These are phyloP conservation scores for Pueraria montana DNA, from an alignment of 306 rosid genomes.

Conservation along the genomic window DNA sequence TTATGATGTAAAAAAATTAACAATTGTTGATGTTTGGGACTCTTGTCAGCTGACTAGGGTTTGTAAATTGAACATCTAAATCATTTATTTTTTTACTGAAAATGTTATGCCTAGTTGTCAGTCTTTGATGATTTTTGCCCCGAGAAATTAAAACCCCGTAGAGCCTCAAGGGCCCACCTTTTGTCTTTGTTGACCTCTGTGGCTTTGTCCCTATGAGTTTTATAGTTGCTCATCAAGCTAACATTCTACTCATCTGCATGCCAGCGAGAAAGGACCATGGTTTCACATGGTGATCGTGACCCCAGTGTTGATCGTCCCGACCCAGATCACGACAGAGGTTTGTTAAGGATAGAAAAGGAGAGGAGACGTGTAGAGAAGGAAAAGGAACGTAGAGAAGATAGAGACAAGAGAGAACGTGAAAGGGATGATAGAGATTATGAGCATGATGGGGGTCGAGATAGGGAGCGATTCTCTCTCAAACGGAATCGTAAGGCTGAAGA, in stretches of 20 bases:
- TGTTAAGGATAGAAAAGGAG: constrained; percentile 82
- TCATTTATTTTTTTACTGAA: constrained; percentile 27
- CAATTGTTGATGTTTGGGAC: constrained; percentile 17
- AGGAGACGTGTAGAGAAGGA: constrained; percentile 87
- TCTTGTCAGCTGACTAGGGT: constrained; percentile 42
- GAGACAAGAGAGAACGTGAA: constrained; percentile 81
- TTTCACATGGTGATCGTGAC: constrained; percentile 81
- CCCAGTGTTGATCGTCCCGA: constrained; percentile 92
- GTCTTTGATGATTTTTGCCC: constrained; percentile 26
- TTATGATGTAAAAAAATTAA: constrained; percentile 24
- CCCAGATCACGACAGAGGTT: constrained; percentile 74
- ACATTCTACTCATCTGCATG: constrained; percentile 47
- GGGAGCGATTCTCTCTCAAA: constrained; percentile 74
- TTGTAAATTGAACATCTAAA: constrained; percentile 32
- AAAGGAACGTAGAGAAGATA: constrained; percentile 83
- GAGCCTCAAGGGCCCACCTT: constrained; percentile 4
- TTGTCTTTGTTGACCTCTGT: background rate
- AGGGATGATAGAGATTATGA: constrained; percentile 85
- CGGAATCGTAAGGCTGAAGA: constrained; percentile 79
- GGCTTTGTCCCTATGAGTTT: constrained; percentile 37
- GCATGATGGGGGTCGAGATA: constrained; percentile 75
- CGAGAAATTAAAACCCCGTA: constrained; percentile 26
- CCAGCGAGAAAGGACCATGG: constrained; percentile 81
- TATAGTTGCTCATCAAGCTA: constrained; percentile 47
- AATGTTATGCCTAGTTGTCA: constrained; percentile 14